Percentiles rank a stretch among this genome's conserved stretches.
phyloP scores from a whole-genome alignment of 192 early-diverging fungal species.

The Rhizophagus sp. region DNA sequence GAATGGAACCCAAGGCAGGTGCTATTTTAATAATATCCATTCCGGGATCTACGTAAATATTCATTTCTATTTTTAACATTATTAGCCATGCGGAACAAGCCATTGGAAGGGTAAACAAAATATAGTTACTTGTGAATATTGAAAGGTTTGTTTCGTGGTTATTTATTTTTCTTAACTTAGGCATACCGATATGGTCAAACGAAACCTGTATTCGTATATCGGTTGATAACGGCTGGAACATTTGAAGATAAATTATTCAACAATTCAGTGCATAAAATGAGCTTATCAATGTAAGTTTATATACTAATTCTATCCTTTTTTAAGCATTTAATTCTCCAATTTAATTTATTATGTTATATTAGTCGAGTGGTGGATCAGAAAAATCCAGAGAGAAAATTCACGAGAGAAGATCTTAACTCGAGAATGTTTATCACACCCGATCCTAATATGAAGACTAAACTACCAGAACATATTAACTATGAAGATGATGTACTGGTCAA shows the following conservation, averaged over 20 bases:
- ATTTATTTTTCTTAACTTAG: neutral
- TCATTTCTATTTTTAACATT: neutral
- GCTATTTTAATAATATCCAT: neutral
- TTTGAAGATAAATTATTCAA: slow-evolving; percentile 64
- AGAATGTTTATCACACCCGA: neutral
- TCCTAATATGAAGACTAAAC: neutral
- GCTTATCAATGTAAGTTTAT: slow-evolving; percentile 45
- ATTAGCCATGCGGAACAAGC: slow-evolving; percentile 68
- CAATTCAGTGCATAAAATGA: slow-evolving; percentile 74
- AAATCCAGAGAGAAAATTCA: neutral
- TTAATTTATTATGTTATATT: neutral
- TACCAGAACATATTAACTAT: neutral
- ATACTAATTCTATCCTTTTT: too few species aligned
- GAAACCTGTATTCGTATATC: slow-evolving; percentile 69
- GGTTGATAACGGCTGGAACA: slow-evolving; percentile 58
- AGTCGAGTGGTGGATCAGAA: slow-evolving; percentile 13
- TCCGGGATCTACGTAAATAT: too few species aligned
- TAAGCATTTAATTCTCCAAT: too few species aligned
- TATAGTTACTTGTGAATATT: too few species aligned
- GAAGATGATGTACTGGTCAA: slow-evolving; percentile 8
- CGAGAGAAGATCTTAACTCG: neutral
- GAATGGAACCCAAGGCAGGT: slow-evolving; percentile 77
- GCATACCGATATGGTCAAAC: slow-evolving; percentile 72
- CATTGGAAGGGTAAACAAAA: slow-evolving; percentile 53
- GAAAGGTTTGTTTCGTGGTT: neutral